These are phyloP conservation scores for Salix caprea DNA, from an alignment of 345 rosid species.

Conservation along the genomic window DNA sequence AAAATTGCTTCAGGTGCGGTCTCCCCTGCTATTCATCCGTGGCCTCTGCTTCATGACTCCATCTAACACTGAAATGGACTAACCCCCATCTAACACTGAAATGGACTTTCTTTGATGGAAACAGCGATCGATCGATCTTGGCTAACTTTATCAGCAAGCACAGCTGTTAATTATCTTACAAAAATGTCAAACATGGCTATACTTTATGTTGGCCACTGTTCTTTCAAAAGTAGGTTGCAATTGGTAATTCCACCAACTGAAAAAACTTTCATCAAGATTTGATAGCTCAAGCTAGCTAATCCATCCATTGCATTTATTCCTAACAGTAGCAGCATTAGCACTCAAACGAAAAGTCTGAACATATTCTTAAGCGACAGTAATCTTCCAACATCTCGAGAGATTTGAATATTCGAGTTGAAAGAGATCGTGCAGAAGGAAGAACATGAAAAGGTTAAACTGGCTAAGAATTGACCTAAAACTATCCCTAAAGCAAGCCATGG, in stretches of 20 bases:
- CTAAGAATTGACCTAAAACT: no score
- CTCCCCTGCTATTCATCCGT: conserved; percentile 16
- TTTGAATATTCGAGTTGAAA: not conserved
- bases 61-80: conserved; percentile 30
- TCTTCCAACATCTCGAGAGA: not conserved
- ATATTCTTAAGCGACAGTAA: not conserved
- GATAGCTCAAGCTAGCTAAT: not conserved
- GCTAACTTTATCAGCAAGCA: conserved; percentile 20
- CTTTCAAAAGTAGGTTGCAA: not conserved
- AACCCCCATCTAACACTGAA: conserved; percentile 23
- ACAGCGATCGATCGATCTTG: not conserved
- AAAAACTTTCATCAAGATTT: not conserved
- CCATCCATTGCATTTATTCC: not conserved
- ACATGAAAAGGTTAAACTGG: no score
- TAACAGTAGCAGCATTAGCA: not conserved
- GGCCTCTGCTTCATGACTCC: not conserved
- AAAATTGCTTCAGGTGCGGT: conserved; percentile 30
- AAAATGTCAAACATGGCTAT: no score
- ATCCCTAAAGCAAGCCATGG: not conserved
- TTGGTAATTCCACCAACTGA: not conserved
- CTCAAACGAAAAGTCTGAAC: not conserved
- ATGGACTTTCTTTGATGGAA: conserved; percentile 24
- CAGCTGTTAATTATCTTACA: not conserved
- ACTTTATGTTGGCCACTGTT: not conserved
- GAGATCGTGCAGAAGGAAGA: not conserved